Conservation (phyloP, 2,329 filamentous ascomycete genomes). For the Fusarium bactridioides region DNA sequence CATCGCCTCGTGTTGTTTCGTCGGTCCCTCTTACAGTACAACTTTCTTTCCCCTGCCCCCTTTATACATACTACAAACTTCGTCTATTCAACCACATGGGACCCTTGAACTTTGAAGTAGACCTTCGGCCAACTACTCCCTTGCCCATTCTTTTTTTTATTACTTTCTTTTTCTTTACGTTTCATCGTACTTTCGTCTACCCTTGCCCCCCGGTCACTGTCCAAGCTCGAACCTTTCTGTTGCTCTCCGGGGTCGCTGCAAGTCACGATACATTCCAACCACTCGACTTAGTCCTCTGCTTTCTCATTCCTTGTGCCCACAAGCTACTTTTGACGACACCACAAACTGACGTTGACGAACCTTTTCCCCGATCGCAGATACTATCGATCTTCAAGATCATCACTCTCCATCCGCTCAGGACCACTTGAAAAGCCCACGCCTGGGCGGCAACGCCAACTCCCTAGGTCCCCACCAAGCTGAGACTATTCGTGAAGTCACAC, state of each 20-base stretch:
- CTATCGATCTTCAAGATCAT: conserved; percentile 91
- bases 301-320: conserved; percentile 25
- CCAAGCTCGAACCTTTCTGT: conserved; percentile 29
- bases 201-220: conserved; percentile 31
- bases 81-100: conserved; percentile 12
- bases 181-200: conserved; percentile 33
- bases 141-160: conserved; percentile 30
- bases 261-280: conserved; percentile 42
- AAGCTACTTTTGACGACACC: conserved; percentile 9
- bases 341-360: conserved; percentile 31
- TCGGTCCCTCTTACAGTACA: conserved; percentile 15
- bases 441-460: conserved; percentile 51
- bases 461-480: conserved; percentile 85
- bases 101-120: conserved; percentile 7
- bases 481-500: conserved; percentile 79
- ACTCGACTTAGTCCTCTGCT: conserved; percentile 28
- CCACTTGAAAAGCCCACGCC: conserved; percentile 58
- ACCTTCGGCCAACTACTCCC: conserved; percentile 15
- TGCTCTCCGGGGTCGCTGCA: conserved; percentile 24
- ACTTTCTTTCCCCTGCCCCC: conserved; percentile 19
- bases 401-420: conserved; percentile 84
- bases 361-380: conserved; percentile 66
- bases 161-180: conserved; percentile 26
- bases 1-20: conserved; percentile 15
- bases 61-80: conserved; percentile 26